Conservation (phyloP, 805 yeast genomes). For the Kazachstania martiniae region DNA sequence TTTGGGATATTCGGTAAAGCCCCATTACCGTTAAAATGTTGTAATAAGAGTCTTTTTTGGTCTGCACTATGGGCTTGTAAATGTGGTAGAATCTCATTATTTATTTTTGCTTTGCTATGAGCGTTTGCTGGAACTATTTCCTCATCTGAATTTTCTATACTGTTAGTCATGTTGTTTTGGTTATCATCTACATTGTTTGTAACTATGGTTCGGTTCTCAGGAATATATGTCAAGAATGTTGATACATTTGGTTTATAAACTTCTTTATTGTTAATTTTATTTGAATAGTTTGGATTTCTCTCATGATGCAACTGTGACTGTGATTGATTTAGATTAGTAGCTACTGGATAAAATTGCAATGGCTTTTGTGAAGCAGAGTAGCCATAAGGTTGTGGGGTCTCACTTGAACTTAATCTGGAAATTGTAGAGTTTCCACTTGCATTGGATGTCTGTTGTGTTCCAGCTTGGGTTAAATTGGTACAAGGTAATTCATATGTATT, state of each 20-base stretch:
- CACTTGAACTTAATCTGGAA: slow-evolving; percentile 7
- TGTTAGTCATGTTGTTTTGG: no score
- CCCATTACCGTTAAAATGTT: no score
- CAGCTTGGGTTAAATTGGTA: neutral
- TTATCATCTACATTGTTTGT: neutral
- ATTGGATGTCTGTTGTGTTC: slow-evolving; percentile 1
- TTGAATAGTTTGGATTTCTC: neutral
- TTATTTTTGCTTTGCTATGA: no score
- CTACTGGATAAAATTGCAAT: slow-evolving; percentile 24
- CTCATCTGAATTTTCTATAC: no score
- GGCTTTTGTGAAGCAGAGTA: slow-evolving; percentile 29
- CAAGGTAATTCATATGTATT: neutral
- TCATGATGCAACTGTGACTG: neutral
- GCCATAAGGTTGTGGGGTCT: slow-evolving; percentile 13
- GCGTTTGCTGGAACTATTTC: no score
- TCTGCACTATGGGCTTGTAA: no score
- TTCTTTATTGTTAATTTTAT: neutral
- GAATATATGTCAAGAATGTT: slow-evolving; percentile 10
- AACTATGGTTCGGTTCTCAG: slow-evolving; percentile 6
- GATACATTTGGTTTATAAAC: slow-evolving; percentile 1
- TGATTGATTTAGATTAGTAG: slow-evolving; percentile 12
- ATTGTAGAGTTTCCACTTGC: slow-evolving; percentile 8
- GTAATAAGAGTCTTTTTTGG: no score
- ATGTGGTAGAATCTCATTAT: no score
- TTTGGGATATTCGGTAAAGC: no score